Percentiles rank a stretch among this genome's conserved stretches.
These are phyloP conservation scores for Flammula alnicola DNA, from an alignment of 1,284 basidiomycete species.

Conservation along the genomic window DNA sequence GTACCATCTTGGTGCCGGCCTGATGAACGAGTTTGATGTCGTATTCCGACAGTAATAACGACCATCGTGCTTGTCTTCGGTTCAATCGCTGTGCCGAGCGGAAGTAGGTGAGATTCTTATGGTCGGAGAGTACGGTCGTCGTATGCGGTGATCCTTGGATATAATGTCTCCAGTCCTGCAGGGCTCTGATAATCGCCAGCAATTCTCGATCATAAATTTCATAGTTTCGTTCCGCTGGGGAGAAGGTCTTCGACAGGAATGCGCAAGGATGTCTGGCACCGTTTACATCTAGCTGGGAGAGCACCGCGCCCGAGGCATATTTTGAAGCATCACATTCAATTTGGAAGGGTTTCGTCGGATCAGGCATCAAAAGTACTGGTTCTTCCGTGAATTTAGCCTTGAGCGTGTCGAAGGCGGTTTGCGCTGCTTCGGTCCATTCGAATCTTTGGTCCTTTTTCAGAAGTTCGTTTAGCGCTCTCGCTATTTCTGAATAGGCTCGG, in stretches of 20 bases:
- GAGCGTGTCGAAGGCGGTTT: constrained; percentile 23
- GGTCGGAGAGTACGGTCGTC: constrained; percentile 42
- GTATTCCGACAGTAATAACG: constrained; percentile 36
- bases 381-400: constrained; percentile 29
- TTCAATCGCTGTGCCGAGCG: constrained; percentile 38
- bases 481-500: constrained; percentile 29
- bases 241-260: constrained; percentile 34
- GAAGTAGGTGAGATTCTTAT: constrained; percentile 50
- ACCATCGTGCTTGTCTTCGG: constrained; percentile 47
- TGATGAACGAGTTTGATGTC: constrained; percentile 41
- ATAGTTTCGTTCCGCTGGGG: constrained; percentile 44
- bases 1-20: constrained; percentile 38
- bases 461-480: constrained; percentile 20
- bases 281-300: constrained; percentile 27
- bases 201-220: constrained; percentile 53
- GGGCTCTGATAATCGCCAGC: constrained; percentile 41
- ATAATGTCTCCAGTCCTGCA: constrained; percentile 46
- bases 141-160: constrained; percentile 32
- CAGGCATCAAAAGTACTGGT: constrained; percentile 27
- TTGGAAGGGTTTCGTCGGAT: constrained; percentile 24
- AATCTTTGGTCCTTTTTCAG: constrained; percentile 18
- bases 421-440: constrained; percentile 15
- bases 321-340: constrained; percentile 35
- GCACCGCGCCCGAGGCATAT: constrained; percentile 33
- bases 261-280: constrained; percentile 33